A percentile compares a stretch with the other conserved stretches of the same genome.
These are phyloP conservation scores for Carex littledalei DNA, from an alignment of 176 grass and related monocot genomes.

Conservation along the genomic window DNA sequence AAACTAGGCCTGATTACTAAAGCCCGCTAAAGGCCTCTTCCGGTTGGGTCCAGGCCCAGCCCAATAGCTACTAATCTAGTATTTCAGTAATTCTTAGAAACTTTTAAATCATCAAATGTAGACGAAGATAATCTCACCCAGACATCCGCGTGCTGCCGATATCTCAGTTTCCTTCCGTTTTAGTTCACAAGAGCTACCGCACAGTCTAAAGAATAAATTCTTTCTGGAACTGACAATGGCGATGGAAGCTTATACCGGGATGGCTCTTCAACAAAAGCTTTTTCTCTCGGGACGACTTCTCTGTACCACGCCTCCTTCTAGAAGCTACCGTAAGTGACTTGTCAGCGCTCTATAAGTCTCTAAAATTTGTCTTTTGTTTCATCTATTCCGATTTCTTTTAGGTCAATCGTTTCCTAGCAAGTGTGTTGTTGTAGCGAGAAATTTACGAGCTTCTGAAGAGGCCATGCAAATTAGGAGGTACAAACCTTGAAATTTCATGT, in stretches of 20 bases:
- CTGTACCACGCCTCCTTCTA: constrained; percentile 1
- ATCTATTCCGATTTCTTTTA: constrained; percentile 26
- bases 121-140: neutral
- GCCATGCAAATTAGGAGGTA: constrained; percentile 38
- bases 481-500: neutral
- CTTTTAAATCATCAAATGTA: too few species aligned
- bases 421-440: constrained; percentile 47
- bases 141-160: neutral
- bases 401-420: constrained; percentile 33
- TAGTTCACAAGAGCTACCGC: neutral
- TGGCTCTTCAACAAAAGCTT: constrained; percentile 30
- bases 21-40: too few species aligned
- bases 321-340: constrained; percentile 4
- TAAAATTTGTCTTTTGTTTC: neutral
- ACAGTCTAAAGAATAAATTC: neutral
- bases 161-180: neutral
- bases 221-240: constrained; percentile 33
- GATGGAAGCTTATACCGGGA: constrained; percentile 16
- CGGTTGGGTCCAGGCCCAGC: too few species aligned
- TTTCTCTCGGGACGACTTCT: constrained; percentile 29
- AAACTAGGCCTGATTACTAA: too few species aligned
- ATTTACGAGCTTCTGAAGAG: constrained; percentile 41
- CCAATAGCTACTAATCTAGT: too few species aligned
- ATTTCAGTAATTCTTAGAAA: too few species aligned
- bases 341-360: neutral